Base-by-base conservation (phyloP, 768 basidiomycete species). In the Agrocybe pediades region DNA sequence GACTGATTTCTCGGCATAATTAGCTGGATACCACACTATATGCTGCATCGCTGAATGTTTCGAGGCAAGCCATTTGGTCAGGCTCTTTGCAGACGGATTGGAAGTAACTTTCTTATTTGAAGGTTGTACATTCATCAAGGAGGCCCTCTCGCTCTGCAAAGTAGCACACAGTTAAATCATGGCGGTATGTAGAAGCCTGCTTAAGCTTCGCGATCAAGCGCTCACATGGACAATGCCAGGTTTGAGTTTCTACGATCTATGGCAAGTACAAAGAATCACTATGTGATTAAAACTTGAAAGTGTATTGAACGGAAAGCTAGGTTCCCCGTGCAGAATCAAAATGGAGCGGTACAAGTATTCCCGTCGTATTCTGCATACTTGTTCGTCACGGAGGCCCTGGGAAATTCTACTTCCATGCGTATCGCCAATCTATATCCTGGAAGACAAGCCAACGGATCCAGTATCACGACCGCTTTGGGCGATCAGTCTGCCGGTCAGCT, bases 121-220 rank as follows among this genome's bases (percentile, higher is more conserved):
- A 81, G 80, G 26, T 46, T 83, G 43, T 81, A 80, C 49, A 71
- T 79, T n/a, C 81, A 83, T 54, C 80, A 82, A 68, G 81, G 81
- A 7, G 80, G 77, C 1, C 79, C 80, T 2, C 69, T 80, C 21
- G 77, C 79, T 4, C 61, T 81, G 15, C 81, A 82, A 57, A 79
- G 79, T 51, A 69, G 72, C 40, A 75, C 74, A 1, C 78, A 81
- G 50, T 65, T 79, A 9, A 81, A 82, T 52, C 77, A 80, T 40
- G 78, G 78, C 33, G 80, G 78, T 62, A 54, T 64, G 53, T 41
- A 13, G 2, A 19, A 3, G 1, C 16, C 6, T 2, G 6, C 59
- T 57, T 15, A 24, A 7, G 16, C 23, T 15, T 25, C 16, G 41
- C 26, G 20, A 49, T 36, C 9, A 11, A 21, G 11, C 2, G 23